These are phyloP conservation scores for Sarcodon sp. DNA, from an alignment of 768 basidiomycete genomes.

Conservation along the genomic window DNA sequence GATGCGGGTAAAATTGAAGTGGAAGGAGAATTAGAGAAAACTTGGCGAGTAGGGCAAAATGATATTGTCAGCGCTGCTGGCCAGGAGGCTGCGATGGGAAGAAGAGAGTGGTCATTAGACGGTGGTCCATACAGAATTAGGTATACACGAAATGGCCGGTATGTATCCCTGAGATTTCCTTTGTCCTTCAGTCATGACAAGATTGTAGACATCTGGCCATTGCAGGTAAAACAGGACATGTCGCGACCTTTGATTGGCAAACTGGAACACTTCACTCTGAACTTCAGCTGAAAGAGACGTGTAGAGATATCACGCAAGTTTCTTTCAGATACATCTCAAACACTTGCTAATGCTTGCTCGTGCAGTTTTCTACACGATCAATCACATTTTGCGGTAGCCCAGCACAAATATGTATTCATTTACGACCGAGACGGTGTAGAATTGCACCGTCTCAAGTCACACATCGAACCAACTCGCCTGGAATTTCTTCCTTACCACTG, in stretches of 20 bases:
- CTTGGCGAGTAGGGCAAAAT: constrained; percentile 78
- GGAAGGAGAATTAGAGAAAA: constrained; percentile 74
- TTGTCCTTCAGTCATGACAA: background rate
- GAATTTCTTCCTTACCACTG: constrained; percentile 96
- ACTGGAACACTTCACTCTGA: constrained; percentile 78
- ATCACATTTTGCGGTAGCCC: constrained; percentile 87
- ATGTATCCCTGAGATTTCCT: constrained; percentile 11
- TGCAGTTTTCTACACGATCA: constrained; percentile 84
- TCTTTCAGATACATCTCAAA: background rate
- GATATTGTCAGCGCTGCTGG: constrained; percentile 62
- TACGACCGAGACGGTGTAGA: constrained; percentile 94
- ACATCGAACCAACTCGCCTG: constrained; percentile 81
- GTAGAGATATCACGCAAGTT: constrained; percentile 81
- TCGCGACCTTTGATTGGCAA: constrained; percentile 91
- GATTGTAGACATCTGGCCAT: constrained; percentile 71
- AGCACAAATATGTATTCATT: constrained; percentile 92
- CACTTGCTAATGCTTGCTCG: constrained; percentile 1
- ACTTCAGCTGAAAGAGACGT: constrained; percentile 80
- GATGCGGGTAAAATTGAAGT: constrained; percentile 64
- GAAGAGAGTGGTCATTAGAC: constrained; percentile 71
- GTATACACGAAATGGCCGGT: constrained; percentile 90
- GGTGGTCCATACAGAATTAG: constrained; percentile 76
- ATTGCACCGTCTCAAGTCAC: constrained; percentile 70
- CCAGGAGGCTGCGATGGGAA: constrained; percentile 61
- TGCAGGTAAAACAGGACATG: constrained; percentile 71